Base-by-base conservation (phyloP, 2,329 filamentous ascomycete genomes). In the Clarireedia paspali region DNA sequence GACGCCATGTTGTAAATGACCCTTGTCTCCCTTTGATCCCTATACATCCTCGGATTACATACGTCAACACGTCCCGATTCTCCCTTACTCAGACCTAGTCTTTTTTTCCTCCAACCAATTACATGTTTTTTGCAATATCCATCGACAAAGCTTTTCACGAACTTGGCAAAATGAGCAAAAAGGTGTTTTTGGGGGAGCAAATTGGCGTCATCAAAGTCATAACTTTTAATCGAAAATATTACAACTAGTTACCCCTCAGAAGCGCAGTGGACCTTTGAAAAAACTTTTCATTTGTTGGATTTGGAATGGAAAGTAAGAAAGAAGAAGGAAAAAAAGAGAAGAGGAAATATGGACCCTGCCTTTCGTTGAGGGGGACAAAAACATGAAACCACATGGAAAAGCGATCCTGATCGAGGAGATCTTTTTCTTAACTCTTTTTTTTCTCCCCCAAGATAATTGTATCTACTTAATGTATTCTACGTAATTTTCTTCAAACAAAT, bases 391-490 rank as follows among this genome's bases (percentile, higher is more conserved):
- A 47, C 14, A 47, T 10, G 12, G 5, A 14, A 47, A 30, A 47
- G 20, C 20, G 44, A 47, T 27, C 39, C 15, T n/a, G 39, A 42
- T 15, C 17, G 15, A 42, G 17, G 39, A 34, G 4, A 1, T 42
- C 9, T 42, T 34, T 34, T 12, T 34, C 30, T 34, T 20, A 12
- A 34, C 30, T 34, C 30, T 34, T 6, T 34, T 9, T 34, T 34
- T 34, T 34, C 9, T 34, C 30, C 5, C 30, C 30, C 36, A 49
- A 56, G 47, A 58, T 56, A 55, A 48, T 45, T 58, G 46, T 56
- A 48, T 40, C 20, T 60, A 62, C 55, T 61, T 63, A 63, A 64
- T 64, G 61, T 63, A 62, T 64, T 63, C 57, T 62, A 63, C 52
- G 58, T 64, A 64, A 64, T 63, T 61, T 53, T 27, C 23, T 44